Evolutionary conservation across 768 basidiomycete species (phyloP), one percentile per base, ranked within the genome.

Genomic region (Leucosporidium yakuticum): DNA sequence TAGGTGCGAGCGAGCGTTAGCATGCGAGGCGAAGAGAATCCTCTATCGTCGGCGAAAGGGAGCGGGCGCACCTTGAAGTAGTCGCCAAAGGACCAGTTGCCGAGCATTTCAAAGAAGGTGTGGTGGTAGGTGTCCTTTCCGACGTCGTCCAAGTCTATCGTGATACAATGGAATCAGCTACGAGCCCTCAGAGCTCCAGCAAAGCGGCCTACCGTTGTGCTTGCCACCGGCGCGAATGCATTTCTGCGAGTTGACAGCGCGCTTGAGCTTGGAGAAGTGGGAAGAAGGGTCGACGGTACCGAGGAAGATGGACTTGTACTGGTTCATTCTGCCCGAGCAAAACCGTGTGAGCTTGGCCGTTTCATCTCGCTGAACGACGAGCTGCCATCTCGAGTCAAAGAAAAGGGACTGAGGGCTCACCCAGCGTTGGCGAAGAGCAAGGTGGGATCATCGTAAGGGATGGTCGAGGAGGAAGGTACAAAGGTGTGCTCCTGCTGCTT

Each of bases 21-120:
- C 19, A 21, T 20, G 14, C 4, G 29, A 29, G 25, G 51, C 31
- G 47, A 32, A 47, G 7, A 29, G 59, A 23, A 15, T 8, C 17
- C 39, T 15, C 39, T 8, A 12, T 36, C 12, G 12, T 36, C 34
- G 53, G 12, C 4, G 34, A 48, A 23, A 1, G 32, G 31, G 36
- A 44, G 74, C 78, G 36, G 32, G 74, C 78, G 55, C 61, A 86
- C 94, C 86, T 99, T 99, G 86, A 99, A 99, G 82, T 99, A 99
- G 79, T 99, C 94, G 0, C 96, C 96, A 74, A 98, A 99, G 6
- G 94, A 97, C 96, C 96, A 99, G 79, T 99, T 99, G 49, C 96
- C 96, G 70, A 99, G 81, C 96, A 99, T 99, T 81, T 99, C 96
- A 76, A 99, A 99, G 81, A 75, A 74, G 19, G 75, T 78, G 73